Percentiles rank a stretch among this genome's conserved stretches.
phyloP scores from a whole-genome alignment of 140 eudicot genomes.

The Anethum foeniculum region DNA sequence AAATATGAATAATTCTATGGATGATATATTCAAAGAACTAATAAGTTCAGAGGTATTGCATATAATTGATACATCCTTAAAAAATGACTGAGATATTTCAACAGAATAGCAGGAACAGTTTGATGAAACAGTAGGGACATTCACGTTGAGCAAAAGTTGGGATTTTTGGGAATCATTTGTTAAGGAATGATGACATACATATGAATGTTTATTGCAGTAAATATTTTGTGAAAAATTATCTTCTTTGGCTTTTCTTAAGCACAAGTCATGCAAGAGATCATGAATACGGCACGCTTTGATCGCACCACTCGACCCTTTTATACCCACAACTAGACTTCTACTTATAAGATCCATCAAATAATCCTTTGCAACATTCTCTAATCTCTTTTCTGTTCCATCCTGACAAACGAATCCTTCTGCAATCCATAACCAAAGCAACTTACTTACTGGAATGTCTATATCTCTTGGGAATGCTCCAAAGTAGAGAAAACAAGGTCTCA shows the following conservation, averaged over 20 bases:
- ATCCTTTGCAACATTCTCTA: conserved; percentile 32
- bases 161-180: not conserved
- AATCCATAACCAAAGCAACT: conserved; percentile 30
- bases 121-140: not conserved
- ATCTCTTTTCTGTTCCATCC: not conserved
- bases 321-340: conserved; percentile 22
- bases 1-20: conserved; percentile 9
- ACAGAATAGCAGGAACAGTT: not conserved
- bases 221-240: not conserved
- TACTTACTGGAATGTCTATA: conserved; percentile 19
- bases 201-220: conserved; percentile 4
- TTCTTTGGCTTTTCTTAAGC: not conserved
- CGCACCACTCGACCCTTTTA: conserved; percentile 4
- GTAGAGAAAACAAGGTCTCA: conserved; percentile 37
- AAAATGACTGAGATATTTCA: conserved; percentile 12
- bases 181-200: not conserved
- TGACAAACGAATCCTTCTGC: conserved; percentile 23
- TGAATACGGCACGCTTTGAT: not conserved
- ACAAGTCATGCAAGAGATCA: conserved; percentile 10
- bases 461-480: conserved; percentile 13
- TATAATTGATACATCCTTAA: conserved; percentile 1
- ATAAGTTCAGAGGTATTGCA: not conserved
- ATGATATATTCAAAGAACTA: conserved; percentile 12
- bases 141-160: not conserved
- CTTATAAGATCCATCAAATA: conserved; percentile 19